Base-by-base conservation (phyloP, 2,329 filamentous ascomycete genomes). In the Hymenoscyphus scutula region DNA sequence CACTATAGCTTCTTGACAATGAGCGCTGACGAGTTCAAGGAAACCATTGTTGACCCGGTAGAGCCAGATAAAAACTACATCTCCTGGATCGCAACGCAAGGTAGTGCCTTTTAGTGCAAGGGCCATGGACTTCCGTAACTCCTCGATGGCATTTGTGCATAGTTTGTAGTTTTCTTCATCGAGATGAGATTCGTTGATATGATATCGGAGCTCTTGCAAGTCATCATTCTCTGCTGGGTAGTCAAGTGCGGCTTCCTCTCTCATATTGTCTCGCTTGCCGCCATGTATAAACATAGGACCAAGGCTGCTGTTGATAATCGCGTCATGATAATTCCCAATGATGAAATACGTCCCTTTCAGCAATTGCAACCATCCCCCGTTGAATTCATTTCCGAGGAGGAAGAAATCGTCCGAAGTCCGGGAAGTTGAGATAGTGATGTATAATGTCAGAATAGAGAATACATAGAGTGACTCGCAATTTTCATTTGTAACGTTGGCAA, bases 21-120 rank as follows among this genome's bases (percentile, higher is more conserved):
- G 73, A 41, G 67, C 65, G 30, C 69, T 69, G 13, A 79, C 65
- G 25, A 79, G 68, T 17, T 74, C 71, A 10, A 79, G 63, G 25
- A 77, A 75, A 4, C 75, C 74, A 59, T 76, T 72, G 2, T 73
- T 69, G 10, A 77, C 70, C 29, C 65, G 59, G 66, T 76, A 78
- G 55, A 78, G 70, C 77, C 77, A 79, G 5, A 76, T 68, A 60
- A 79, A 78, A 1, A 77, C 45, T 23, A 51, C 70, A 60, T 79
- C 78, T 1, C 72, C 70, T 25, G 74, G 68, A 56, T 80, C 78
- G 13, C 74, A 68, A 37, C 64, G 41, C 32, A 60, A 17, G 53
- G 62, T 64, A 56, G 60, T 51, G 53, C 60, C 23, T 5, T 60
- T 65, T 19, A 66, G 68, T 34, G 72, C 63, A 17, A 70, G 66